These are phyloP conservation scores for Waitea zeae DNA, from an alignment of 1,284 basidiomycete genomes.

Conservation along the genomic window DNA sequence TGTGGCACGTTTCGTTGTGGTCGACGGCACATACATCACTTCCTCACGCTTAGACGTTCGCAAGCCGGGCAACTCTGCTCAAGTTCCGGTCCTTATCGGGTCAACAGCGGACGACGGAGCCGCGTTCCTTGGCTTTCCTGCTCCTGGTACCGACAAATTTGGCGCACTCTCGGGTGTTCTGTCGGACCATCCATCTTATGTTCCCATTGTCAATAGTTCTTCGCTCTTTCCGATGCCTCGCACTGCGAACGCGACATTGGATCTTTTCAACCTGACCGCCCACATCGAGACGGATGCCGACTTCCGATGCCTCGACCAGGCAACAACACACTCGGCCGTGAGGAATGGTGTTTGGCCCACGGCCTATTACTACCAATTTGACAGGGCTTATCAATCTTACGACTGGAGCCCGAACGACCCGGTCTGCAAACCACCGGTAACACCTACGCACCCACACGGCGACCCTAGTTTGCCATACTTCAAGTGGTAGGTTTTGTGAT, in stretches of 20 bases:
- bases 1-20: conserved; percentile 5
- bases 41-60: background rate
- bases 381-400: conserved; percentile 19
- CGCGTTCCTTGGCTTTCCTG: conserved; percentile 17
- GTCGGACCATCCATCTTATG: too few species aligned
- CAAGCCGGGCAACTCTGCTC: background rate
- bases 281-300: conserved; percentile 17
- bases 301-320: conserved; percentile 23
- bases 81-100: background rate
- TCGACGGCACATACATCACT: conserved; percentile 9
- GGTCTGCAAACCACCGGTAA: conserved; percentile 18
- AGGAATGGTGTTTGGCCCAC: conserved; percentile 16
- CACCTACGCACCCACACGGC: too few species aligned
- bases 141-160: too few species aligned
- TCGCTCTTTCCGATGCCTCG: conserved; percentile 15
- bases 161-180: too few species aligned
- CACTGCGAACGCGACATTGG: conserved; percentile 13
- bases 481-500: too few species aligned
- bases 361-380: conserved; percentile 20
- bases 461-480: too few species aligned
- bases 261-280: conserved; percentile 19
- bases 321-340: conserved; percentile 16
- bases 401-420: too few species aligned
- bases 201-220: too few species aligned
- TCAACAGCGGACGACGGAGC: background rate